Base-by-base conservation (phyloP, 257 asterid species). In the Paraleonurus japonicus region DNA sequence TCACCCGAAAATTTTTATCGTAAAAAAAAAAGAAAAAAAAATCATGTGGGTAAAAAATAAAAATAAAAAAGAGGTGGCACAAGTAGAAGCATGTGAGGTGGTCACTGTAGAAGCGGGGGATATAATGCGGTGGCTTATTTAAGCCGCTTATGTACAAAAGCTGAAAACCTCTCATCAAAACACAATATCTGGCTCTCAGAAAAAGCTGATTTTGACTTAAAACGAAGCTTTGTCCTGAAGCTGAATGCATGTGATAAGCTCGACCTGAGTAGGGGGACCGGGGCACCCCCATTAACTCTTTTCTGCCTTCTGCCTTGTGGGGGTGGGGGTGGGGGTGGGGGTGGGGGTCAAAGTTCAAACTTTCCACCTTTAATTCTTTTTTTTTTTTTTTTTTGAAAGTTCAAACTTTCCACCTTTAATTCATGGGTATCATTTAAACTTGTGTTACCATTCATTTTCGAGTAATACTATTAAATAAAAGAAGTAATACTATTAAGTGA, bases 161-260 rank as follows among this genome's bases (percentile, higher is more conserved):
- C 37, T 32, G 45, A 37, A 37, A 37, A 37, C 4, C 15, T 37
- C 45, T 10, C 17, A 15, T 13, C 7, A 15, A 15, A 45, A 8
- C 53, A 13, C 48, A 41, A 41, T 11, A 41, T 23, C 22, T 39
- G 70, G 70, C 8, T 20, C 53, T 30, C 65, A 39, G 8, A 8
- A 58, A 26, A 37, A 39, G 67, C 7, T 43, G 74, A 54, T 19
- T 65, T 27, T 15, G 78, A 65, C 62, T 28, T 43, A 35, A 55
- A 65, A 65, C 47, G 7, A 51, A 17, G 67, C 15, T 53, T 70
- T 79, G 80, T 73, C 82, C 9, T 24, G 54, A 32, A 37, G 60
- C 76, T 41, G 58, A 15, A 28, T 64, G 78, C 84, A 72, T 80
- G 81, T 80, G 84, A 80, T 30, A 23, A 63, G 72, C 64, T 61